Base-by-base conservation (phyloP, 805 yeast genomes). In the Scheffersomyces stipitis region DNA sequence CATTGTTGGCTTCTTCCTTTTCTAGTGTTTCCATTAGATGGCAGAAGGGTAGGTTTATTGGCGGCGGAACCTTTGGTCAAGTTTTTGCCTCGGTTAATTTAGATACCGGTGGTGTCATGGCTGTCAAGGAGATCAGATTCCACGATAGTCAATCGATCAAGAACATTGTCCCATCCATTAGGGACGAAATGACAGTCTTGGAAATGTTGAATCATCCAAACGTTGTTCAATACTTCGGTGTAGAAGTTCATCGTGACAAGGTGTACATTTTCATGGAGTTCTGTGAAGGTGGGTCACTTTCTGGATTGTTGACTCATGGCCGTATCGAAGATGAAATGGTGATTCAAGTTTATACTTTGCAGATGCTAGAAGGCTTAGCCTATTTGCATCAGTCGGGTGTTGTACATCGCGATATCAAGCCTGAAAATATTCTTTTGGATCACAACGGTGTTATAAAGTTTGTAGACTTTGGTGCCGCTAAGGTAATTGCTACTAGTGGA, bases 401-500 rank as follows among this genome's bases (percentile, higher is more conserved):
- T 55, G 91, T 89, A n/a, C 99, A 93, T 60, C 76, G 98, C 37
- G 99, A 93, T 56, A 86, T 93, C 48, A 93, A 93, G 64, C 99
- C 99, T 0, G 99, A 88, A 49, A 91, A 93, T 54, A 84, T 91
- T 31, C 65, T 91, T 30, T 67, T 91, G 36, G 97, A 91, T 62
- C 95, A 84, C 59, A 81, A 83, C 64, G 97, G 97, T 15, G 88
- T 90, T 12, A 84, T 91, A 54, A 93, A 93, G 61, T 89, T 86
- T 66, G 97, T 91, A 36, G 99, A 93, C 64, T 93, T 93, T 59
- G 99, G 99, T 24, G 96, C 98, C 3, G 97, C 98, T 10, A 89
- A 89, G 61, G 95, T 90, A 8, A 78, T 81, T 44, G 86, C 86
- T 1, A 78, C 78, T 34, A 76, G 81, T 4, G 81, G 78, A 13